Conservation (phyloP, 441 rosid genomes). For the Pelargonium myrrhifolium region DNA sequence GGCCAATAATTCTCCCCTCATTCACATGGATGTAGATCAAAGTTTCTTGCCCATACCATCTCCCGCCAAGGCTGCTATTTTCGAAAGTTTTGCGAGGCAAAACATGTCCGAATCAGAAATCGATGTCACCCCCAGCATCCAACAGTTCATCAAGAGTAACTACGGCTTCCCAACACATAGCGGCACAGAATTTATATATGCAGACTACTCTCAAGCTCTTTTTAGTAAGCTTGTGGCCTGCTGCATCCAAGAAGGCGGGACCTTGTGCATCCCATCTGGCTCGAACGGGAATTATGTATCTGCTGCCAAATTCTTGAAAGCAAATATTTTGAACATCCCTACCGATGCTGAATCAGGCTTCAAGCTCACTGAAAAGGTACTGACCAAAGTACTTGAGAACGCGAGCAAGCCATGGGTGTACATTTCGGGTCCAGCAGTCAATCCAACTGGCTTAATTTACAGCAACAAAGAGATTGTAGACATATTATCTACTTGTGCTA, state of each 20-base stretch:
- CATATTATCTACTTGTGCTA: constrained; percentile 56
- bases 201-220: constrained; percentile 64
- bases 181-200: constrained; percentile 58
- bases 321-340: constrained; percentile 44
- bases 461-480: constrained; percentile 57
- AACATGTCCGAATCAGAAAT: constrained; percentile 78
- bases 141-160: constrained; percentile 43
- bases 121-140: constrained; percentile 67
- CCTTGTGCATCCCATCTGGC: constrained; percentile 80
- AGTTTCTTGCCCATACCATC: constrained; percentile 68
- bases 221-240: constrained; percentile 72
- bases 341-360: constrained; percentile 52
- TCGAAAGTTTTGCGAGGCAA: constrained; percentile 86
- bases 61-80: constrained; percentile 82
- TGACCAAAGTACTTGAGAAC: constrained; percentile 36
- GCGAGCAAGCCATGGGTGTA: constrained; percentile 79
- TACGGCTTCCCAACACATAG: constrained; percentile 53
- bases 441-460: constrained; percentile 77
- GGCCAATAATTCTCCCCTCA: constrained; percentile 32
- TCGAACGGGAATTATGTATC: constrained; percentile 75
- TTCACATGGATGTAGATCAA: constrained; percentile 92
- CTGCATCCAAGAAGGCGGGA: constrained; percentile 78
- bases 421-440: constrained; percentile 81
- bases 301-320: constrained; percentile 71
- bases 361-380: constrained; percentile 53